Evolutionary conservation across 2,329 filamentous ascomycete genomes (phyloP).

Genomic region (Thyridium curvatum): DNA sequence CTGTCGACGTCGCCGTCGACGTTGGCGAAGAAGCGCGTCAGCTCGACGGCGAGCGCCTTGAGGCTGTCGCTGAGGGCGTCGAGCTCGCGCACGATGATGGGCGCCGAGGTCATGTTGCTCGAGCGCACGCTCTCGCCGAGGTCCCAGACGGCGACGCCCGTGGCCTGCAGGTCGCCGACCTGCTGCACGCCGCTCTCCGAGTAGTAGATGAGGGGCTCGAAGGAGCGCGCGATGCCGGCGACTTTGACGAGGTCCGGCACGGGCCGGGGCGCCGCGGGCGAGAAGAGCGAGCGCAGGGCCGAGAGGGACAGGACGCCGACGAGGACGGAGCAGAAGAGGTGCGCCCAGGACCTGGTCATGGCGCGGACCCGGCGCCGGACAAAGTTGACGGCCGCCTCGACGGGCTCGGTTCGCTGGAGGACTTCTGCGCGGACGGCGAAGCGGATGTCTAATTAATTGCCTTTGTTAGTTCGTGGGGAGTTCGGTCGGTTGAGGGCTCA

Average conservation of each 20-base stretch:
- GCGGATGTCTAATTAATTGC: constrained; percentile 76
- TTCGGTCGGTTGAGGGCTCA: constrained; percentile 5
- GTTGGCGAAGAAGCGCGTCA: constrained; percentile 88
- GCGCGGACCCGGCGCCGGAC: constrained; percentile 52
- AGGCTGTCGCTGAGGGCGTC: constrained; percentile 82
- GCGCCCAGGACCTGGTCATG: constrained; percentile 64
- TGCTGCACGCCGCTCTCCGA: constrained; percentile 84
- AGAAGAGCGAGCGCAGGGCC: constrained; percentile 58
- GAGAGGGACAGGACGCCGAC: constrained; percentile 59
- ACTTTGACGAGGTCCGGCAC: constrained; percentile 87
- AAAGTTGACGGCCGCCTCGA: constrained; percentile 65
- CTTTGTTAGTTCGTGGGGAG: constrained; percentile 14
- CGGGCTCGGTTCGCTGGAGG: constrained; percentile 77
- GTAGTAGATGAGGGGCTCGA: constrained; percentile 92
- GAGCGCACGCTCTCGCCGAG: constrained; percentile 82
- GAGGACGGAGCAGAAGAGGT: constrained; percentile 55
- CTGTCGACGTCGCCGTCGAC: constrained; percentile 91
- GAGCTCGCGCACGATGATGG: constrained; percentile 77
- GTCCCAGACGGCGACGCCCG: constrained; percentile 90
- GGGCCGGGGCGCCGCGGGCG: constrained; percentile 59
- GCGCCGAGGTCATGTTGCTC: constrained; percentile 86
- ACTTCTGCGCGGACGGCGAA: constrained; percentile 85
- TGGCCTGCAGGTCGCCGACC: constrained; percentile 83
- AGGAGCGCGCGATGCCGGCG: constrained; percentile 80
- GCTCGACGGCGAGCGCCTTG: constrained; percentile 75